phyloP scores from a whole-genome alignment of 441 rosid genomes.

The Syzygium malaccense region DNA sequence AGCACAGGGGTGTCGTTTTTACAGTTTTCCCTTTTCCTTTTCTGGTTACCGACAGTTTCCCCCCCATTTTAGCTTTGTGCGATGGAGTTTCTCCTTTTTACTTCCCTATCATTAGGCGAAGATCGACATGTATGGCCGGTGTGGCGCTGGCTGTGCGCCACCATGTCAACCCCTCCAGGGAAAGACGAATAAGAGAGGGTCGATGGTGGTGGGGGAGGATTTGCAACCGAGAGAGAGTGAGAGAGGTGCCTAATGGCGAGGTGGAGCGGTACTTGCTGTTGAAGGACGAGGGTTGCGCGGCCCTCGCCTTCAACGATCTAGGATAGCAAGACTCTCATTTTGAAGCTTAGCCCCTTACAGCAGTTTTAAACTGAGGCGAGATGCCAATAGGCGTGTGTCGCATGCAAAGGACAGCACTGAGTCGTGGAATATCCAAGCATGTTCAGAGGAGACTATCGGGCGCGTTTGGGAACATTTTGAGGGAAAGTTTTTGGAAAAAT shows the following conservation, averaged over 20 bases:
- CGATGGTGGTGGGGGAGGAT: background rate
- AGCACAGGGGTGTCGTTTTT: background rate
- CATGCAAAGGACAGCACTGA: too few species aligned
- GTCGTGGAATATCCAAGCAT: too few species aligned
- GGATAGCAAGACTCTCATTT: background rate
- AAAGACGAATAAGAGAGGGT: background rate
- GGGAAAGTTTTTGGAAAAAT: too few species aligned
- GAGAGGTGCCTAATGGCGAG: background rate
- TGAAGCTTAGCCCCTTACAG: background rate
- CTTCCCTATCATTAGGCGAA: background rate
- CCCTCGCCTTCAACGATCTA: background rate
- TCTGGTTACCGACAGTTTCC: background rate
- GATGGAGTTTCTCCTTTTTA: background rate
- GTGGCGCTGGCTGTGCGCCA: too few species aligned
- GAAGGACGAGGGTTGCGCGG: background rate
- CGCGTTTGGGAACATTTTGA: too few species aligned
- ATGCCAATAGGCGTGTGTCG: too few species aligned
- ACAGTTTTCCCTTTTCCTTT: background rate
- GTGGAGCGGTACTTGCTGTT: background rate
- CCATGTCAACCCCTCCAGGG: too few species aligned
- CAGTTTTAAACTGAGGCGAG: too few species aligned
- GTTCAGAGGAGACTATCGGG: too few species aligned
- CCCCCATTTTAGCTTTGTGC: background rate
- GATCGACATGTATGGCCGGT: background rate
- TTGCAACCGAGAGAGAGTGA: background rate